phyloP scores from a whole-genome alignment of 1,284 basidiomycete species.

The Cryptococcus sp. region DNA sequence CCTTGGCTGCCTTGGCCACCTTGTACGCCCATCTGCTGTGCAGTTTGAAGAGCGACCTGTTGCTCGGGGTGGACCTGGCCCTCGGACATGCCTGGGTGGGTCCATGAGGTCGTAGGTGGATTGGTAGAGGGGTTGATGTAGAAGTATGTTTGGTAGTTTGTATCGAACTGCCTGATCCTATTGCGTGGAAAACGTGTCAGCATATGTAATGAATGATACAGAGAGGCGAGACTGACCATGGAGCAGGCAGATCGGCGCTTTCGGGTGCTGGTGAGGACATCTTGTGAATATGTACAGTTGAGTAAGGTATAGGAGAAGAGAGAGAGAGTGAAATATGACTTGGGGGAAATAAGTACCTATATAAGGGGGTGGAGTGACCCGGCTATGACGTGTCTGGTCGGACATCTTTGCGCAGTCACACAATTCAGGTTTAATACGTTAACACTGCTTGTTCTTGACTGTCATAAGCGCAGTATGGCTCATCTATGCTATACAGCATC shows the following conservation, averaged over 20 bases:
- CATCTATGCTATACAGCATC: no score
- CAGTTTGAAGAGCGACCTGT: constrained; percentile 19
- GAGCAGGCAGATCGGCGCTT: constrained; percentile 4
- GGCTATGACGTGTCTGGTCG: no score
- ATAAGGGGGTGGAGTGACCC: no score
- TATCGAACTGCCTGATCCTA: constrained; percentile 42
- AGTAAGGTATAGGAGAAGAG: no score
- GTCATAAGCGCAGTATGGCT: no score
- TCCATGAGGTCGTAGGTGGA: constrained; percentile 43
- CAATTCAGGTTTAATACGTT: no score
- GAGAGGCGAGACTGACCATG: constrained; percentile 9
- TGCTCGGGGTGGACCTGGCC: constrained; percentile 43
- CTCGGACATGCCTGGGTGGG: constrained; percentile 28
- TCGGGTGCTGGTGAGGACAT: background rate
- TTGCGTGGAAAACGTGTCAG: background rate
- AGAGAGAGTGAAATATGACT: no score
- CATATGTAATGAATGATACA: background rate
- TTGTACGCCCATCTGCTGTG: background rate
- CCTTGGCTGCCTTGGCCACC: constrained; percentile 5
- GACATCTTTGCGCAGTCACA: no score
- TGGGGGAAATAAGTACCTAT: no score
- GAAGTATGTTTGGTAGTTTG: constrained; percentile 34
- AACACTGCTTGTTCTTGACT: no score
- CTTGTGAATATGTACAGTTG: background rate
- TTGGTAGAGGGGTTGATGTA: constrained; percentile 43